phyloP scores from a whole-genome alignment of 2,329 filamentous ascomycete species.

The Alternaria angustiovoidea region DNA sequence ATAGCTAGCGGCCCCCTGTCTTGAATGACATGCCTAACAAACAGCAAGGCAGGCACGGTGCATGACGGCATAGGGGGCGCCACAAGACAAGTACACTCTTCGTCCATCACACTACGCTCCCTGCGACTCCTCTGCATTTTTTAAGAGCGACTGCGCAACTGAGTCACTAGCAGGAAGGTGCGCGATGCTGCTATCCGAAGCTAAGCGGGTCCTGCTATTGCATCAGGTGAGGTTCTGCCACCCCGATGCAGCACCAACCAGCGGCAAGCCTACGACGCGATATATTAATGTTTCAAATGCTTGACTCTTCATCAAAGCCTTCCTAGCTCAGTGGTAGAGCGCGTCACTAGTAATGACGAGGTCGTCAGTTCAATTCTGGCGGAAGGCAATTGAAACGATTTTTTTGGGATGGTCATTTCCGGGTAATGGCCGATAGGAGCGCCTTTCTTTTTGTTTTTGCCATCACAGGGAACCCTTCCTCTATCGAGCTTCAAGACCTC shows the following conservation, averaged over 20 bases:
- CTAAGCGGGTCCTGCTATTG: not conserved
- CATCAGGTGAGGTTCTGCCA: not conserved
- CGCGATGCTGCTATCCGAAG: not conserved
- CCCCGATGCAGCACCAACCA: not conserved
- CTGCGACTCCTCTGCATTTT: not conserved
- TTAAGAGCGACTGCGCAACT: not conserved
- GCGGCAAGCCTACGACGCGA: not conserved
- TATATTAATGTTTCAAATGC: slow-evolving; percentile 1
- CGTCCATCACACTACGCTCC: not conserved
- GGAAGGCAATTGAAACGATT: slow-evolving; percentile 19
- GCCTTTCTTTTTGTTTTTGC: not conserved
- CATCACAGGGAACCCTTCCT: not conserved
- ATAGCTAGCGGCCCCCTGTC: not conserved
- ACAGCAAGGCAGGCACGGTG: not conserved
- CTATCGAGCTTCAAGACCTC: not conserved
- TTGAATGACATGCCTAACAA: not conserved
- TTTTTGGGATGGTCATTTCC: slow-evolving; percentile 4
- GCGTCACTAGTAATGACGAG: slow-evolving; percentile 46
- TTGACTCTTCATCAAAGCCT: slow-evolving; percentile 13
- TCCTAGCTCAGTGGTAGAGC: slow-evolving; percentile 45
- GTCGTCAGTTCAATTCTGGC: slow-evolving; percentile 43
- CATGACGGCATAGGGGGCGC: not conserved
- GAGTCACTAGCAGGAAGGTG: too few relatives aligned
- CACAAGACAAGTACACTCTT: not conserved
- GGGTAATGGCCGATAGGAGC: not conserved